A percentile compares a stretch with the other conserved stretches of the same genome.
Evolutionary conservation across 139 green algal species (phyloP).

Genomic region (Cymbomonas tetramitiformis): DNA sequence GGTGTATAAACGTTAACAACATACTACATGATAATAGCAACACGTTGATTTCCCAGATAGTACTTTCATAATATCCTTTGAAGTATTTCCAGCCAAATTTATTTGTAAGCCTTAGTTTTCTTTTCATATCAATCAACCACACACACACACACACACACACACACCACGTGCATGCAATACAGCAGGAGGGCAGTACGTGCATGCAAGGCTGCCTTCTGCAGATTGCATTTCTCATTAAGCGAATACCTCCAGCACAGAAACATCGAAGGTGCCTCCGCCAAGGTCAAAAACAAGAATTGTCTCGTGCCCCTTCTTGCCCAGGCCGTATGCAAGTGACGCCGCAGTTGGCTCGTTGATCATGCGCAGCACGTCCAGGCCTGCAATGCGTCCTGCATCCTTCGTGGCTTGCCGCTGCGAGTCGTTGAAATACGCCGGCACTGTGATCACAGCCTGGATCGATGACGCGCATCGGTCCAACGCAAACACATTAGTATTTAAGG

Average conservation of each 20-base stretch:
- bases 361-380: constrained; percentile 51
- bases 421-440: constrained; percentile 28
- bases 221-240: no score
- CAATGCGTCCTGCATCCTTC: constrained; percentile 25
- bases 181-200: no score
- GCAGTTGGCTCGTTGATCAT: constrained; percentile 98
- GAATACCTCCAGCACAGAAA: constrained; percentile 27
- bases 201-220: no score
- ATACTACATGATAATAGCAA: no score
- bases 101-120: no score
- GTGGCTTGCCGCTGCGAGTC: constrained; percentile 24
- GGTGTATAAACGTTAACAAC: no score
- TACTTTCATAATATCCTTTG: no score
- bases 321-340: constrained; percentile 80
- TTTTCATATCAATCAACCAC: no score
- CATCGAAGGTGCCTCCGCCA: constrained; percentile 32
- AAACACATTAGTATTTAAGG: constrained; percentile 51
- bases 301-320: constrained; percentile 6
- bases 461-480: constrained; percentile 43
- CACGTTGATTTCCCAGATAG: no score
- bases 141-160: no score
- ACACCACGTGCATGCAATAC: no score
- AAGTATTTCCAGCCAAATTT: no score
- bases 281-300: constrained; percentile 31
- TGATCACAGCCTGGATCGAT: constrained; percentile 28